Evolutionary conservation across 768 basidiomycete species (phyloP), one percentile per base, ranked within the genome.

Genomic region (Fibroporia radiculosa): DNA sequence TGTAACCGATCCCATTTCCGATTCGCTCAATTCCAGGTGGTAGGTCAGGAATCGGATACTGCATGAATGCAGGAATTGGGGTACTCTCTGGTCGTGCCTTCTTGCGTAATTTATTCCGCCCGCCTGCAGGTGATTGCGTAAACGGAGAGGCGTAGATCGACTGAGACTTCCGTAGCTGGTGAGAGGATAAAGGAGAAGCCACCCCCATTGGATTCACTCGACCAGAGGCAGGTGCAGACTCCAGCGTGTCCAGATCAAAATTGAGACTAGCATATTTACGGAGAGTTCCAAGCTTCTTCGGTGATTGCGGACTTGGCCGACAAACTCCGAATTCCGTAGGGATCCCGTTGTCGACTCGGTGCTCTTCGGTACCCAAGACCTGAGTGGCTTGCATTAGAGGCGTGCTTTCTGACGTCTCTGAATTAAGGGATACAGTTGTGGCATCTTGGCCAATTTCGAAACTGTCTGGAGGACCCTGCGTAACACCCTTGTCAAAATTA

Each of bases 41-140:
- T 13, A 79, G 60, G 38, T 69, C 59, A 29, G 56, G 42, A 36
- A 59, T 56, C 4, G 58, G 56, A 14, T 56, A 56, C 22, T 52
- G 48, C 14, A 56, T 25, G 20, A 55, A 44, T 20, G 61, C 49
- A n/a, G 40, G 27, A 35, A 22, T 12, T 32, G 66, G 57, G 31
- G 65, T 58, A 47, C 65, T 60, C 42, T 59, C 58, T 34, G 67
- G 62, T 29, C 67, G 64, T 16, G 56, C 56, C 39, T 54, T 58
- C 57, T 62, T 72, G 26, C 66, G 62, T 22, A 77, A 58, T 55
- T 66, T 76, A 45, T 66, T 71, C 62, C 62, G 29, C 64, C 65
- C 20, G 41, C 45, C 60, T 35, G 35, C 44, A n/a, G 48, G 40
- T 24, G 52, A 64, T 63, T 43, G 65, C 36, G 44, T 68, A 62